These are phyloP conservation scores for Pseudocercospora macadamiae DNA, from an alignment of 2,329 filamentous ascomycete species.

Conservation along the genomic window DNA sequence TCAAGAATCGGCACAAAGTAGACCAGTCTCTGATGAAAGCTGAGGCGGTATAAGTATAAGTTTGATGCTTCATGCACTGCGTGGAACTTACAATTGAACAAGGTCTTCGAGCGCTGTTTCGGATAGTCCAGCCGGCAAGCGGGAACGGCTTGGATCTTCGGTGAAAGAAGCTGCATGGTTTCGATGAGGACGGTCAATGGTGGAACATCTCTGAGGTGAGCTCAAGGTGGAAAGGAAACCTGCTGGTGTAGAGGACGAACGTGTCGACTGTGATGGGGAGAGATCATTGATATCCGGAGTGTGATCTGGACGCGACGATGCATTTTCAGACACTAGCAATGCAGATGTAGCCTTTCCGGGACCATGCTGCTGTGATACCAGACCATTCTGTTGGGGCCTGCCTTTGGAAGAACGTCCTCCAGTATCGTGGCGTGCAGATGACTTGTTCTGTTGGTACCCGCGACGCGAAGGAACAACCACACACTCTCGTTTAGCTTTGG, in stretches of 20 bases:
- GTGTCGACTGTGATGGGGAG: no score
- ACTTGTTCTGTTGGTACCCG: neutral
- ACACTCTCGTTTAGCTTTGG: slow-evolving; percentile 1
- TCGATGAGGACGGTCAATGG: neutral
- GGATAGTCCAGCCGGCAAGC: neutral
- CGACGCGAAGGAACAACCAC: neutral
- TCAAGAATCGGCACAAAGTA: slow-evolving; percentile 9
- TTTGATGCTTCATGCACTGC: neutral
- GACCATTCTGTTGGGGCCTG: neutral
- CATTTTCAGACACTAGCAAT: no score
- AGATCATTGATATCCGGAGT: no score
- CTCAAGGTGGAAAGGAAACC: neutral
- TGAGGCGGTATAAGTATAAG: neutral
- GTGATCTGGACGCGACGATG: no score
- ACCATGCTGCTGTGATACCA: no score
- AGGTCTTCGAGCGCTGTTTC: neutral
- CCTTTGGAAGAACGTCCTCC: neutral
- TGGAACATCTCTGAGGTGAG: neutral
- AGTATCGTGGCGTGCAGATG: neutral
- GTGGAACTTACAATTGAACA: neutral
- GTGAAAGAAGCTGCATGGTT: neutral
- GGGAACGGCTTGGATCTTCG: neutral
- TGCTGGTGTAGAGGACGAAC: no score
- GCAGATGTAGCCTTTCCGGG: no score
- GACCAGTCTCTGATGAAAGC: slow-evolving; percentile 3